Evolutionary conservation across 202 grass and related monocot genomes (phyloP), one percentile per base, ranked within the genome.

Genomic region (Carex arenaria): DNA sequence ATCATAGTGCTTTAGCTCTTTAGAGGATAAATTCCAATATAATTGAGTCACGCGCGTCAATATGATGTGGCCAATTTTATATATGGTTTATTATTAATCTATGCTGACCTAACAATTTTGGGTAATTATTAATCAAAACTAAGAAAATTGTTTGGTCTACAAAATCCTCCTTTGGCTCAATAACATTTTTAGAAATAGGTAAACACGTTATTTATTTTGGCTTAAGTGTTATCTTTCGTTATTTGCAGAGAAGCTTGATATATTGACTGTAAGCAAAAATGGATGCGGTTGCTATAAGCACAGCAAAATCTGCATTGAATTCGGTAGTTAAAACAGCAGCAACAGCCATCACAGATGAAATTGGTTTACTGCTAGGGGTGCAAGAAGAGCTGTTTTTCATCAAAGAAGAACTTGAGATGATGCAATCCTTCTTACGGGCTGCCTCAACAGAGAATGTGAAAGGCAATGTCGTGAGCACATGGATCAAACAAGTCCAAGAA

Each of bases 401-500:
- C 74, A 43, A 34, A 9, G 77, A 85, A 61, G 64, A 88, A 64
- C 30, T 85, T 3, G 5, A 85, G 4, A 78, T 74, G 17, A 85
- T 85, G 71, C 34, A 15, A 17, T 54, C 75, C 10, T 88, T 85
- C 31, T 45, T 88, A 14, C 31, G 54, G 51, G 38, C 23, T 0
- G 42, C 82, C 2, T 47, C 15, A 17, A 32, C 14, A 45, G 5
- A 60, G 0, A 20, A 79, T 0, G 6, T 9, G 15, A n/a, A 64
- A 43, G 17, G 72, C 9, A 23, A 74, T 42, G 2, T 28, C 3
- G 82, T 65, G 30, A 72, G 3, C 54, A 75, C 32, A 15, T 85
- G 86, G 86, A n/a, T 85, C n/a, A 64, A 72, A 12, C 87, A 88
- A 8, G 67, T 88, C 18, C 55, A 34, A 1, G 75, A 88, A 9